Conservation (phyloP, 768 basidiomycete genomes). For the Tricholoma flavovirens region DNA sequence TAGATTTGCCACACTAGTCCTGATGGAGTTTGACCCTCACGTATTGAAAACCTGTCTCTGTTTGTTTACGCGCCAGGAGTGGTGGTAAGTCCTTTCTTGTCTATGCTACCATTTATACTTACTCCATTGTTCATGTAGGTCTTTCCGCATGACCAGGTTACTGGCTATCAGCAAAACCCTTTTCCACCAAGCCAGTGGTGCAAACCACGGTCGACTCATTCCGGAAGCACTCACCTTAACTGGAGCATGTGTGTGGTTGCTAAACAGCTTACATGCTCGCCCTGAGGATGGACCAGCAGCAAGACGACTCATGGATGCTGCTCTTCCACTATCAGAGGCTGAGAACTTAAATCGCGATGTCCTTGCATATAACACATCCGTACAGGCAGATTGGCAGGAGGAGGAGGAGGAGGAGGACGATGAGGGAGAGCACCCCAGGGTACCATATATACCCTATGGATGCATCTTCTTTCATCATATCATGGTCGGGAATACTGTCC, state of each 20-base stretch:
- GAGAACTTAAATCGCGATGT: too few species aligned
- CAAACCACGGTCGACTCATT: neutral
- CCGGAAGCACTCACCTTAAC: constrained; percentile 7
- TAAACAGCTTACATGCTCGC: too few species aligned
- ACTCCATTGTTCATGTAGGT: constrained; percentile 1
- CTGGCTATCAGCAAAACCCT: neutral
- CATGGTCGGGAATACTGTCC: neutral
- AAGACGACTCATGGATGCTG: too few species aligned
- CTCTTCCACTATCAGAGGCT: too few species aligned
- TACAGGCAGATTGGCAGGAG: too few species aligned
- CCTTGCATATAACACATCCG: too few species aligned
- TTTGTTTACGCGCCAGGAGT: constrained; percentile 5
- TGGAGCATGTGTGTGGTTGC: constrained; percentile 4
- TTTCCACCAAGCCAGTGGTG: neutral
- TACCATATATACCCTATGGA: constrained; percentile 8
- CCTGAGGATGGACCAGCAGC: too few species aligned
- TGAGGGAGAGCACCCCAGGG: too few species aligned
- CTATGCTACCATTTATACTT: neutral
- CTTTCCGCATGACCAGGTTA: constrained; percentile 1
- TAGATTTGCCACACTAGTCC: neutral
- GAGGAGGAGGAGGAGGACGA: too few species aligned
- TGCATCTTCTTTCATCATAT: constrained; percentile 9
- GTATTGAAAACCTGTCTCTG: neutral
- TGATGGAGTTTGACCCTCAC: neutral
- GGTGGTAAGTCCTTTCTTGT: constrained; percentile 5